These are phyloP conservation scores for Biscogniauxia sp. DNA, from an alignment of 2,329 filamentous ascomycete genomes.

Conservation along the genomic window DNA sequence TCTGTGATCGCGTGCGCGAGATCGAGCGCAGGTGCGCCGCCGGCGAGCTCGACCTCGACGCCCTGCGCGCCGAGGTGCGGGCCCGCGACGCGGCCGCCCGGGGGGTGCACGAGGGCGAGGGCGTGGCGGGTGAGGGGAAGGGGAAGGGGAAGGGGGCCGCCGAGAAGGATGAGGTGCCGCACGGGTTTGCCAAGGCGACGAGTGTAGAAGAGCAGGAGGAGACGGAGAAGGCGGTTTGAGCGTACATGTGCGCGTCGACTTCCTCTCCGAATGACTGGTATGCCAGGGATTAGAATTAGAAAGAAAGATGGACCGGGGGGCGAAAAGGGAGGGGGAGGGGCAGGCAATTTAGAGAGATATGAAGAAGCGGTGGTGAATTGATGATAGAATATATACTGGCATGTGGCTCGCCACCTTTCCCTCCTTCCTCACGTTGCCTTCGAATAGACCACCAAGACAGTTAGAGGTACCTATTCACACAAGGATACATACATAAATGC, in stretches of 20 bases:
- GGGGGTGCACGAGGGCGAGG: no score
- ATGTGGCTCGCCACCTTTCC: background rate
- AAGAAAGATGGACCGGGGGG: no score
- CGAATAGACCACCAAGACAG: background rate
- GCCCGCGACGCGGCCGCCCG: background rate
- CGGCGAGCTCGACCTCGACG: constrained; percentile 8
- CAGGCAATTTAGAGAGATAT: background rate
- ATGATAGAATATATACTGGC: constrained; percentile 4
- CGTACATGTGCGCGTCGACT: no score
- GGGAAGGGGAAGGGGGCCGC: constrained; percentile 2
- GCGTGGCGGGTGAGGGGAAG: background rate
- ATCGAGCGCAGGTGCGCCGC: constrained; percentile 43
- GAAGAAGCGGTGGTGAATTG: background rate
- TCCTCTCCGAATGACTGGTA: no score
- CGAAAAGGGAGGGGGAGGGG: background rate
- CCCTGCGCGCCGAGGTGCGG: background rate
- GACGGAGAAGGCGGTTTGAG: constrained; percentile 29
- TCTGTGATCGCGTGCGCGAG: constrained; percentile 68
- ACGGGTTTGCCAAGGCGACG: constrained; percentile 42
- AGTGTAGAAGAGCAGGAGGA: constrained; percentile 61
- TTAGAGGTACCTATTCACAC: background rate
- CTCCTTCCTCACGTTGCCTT: background rate
- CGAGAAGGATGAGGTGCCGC: constrained; percentile 18
- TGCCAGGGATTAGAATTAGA: background rate
- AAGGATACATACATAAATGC: background rate